Conservation (phyloP, 1,139 yeast genomes). For the Protomyces inouyei region DNA sequence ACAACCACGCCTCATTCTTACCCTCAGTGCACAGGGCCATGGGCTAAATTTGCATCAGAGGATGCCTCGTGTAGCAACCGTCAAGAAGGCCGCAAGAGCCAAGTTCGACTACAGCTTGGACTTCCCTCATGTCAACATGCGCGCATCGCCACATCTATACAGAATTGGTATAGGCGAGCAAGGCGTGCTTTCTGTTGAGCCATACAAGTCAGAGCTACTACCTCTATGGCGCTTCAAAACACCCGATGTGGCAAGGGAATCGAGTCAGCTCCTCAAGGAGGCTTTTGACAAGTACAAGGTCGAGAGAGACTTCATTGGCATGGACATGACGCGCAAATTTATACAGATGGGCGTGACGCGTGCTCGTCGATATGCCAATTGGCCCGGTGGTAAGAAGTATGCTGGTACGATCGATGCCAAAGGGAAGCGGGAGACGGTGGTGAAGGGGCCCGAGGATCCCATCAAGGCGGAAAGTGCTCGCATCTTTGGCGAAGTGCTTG, state of each 20-base stretch:
- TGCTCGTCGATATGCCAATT: constrained; percentile 24
- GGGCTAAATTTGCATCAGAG: too few relatives aligned
- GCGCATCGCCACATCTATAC: constrained; percentile 14
- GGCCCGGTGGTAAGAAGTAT: constrained; percentile 22
- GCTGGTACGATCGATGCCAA: constrained; percentile 12
- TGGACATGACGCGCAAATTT: constrained; percentile 25
- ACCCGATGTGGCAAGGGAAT: constrained; percentile 6
- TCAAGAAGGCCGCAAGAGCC: not conserved
- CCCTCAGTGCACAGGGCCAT: too few relatives aligned
- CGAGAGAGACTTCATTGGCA: constrained; percentile 16
- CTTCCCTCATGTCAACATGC: constrained; percentile 4
- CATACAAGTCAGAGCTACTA: constrained; percentile 20
- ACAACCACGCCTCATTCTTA: too few relatives aligned
- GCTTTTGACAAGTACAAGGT: constrained; percentile 8
- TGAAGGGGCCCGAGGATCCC: constrained; percentile 15
- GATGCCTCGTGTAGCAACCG: not conserved
- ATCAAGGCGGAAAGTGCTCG: constrained; percentile 23
- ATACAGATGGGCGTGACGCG: constrained; percentile 27
- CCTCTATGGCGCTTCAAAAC: constrained; percentile 26
- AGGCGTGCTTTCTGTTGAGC: constrained; percentile 24
- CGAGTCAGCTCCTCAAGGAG: not conserved
- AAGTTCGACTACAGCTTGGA: constrained; percentile 21
- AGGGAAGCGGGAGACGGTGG: constrained; percentile 15
- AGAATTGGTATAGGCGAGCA: constrained; percentile 22
- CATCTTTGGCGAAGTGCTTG: constrained; percentile 14